Base-by-base conservation (phyloP, 495 filamentous ascomycete genomes). In the Wilcoxina mikolae region DNA sequence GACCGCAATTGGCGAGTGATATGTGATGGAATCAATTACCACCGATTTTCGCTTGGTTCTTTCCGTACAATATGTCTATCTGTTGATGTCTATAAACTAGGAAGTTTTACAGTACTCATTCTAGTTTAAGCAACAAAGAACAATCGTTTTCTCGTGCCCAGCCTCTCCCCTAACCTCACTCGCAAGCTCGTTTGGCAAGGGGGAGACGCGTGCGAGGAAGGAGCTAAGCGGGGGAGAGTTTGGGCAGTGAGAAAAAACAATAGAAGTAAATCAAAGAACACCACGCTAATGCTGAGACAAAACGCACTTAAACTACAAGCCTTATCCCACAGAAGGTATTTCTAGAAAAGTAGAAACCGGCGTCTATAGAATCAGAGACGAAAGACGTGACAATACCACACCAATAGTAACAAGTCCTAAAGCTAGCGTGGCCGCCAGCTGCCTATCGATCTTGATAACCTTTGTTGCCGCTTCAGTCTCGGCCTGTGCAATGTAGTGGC, bases 401-500 rank as follows among this genome's bases (percentile, higher is more conserved):
- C 43, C 42, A 15, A 22, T 26, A 3, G 46, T 33, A 38, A 42
- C 22, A 11, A 49, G 26, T 17, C 43, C 45, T 18, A 51, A n/a
- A 7, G 33, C 54, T n/a, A 18, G 25, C 0, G 29, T 20, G 7
- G 46, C 28, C 24, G 31, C 11, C 18, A 18, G 11, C 15, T 15
- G 10, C 24, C 12, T 47, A 22, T 20, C 10, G 4, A 27, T 4
- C 39, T 7, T 20, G 12, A 51, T 31, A 17, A 22, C 18, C 23
- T 29, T 38, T n/a, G 15, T 39, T 10, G 28, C 55, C 18, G 11
- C 38, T 28, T 26, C 38, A 12, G 47, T 17, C 10, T 52, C 54
- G 12, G 43, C 49, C 25, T 59, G 53, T 0, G 50, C 33, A 18
- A 66, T 28, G 22, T 62, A 66, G 3, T 60, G 59, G 4, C 59